Evolutionary conservation across 345 rosid genomes (phyloP), one percentile per base, ranked within the genome.

Genomic region (Lepidium sativum): DNA sequence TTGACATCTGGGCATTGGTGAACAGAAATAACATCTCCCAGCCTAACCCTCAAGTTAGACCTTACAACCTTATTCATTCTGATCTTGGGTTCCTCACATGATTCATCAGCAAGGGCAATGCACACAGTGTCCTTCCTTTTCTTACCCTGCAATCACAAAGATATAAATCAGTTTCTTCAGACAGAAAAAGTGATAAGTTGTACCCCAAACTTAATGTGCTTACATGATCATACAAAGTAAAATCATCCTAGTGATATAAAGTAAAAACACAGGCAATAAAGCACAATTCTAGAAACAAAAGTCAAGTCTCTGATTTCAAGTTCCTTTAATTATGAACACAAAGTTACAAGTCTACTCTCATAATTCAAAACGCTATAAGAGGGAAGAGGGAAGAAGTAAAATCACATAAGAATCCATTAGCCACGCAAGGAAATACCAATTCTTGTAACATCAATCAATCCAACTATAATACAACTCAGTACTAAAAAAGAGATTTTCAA

Each of bases 1-100:
- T 91, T 91, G 33, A 91, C 96, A 81, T 86, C 97, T 10, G 92
- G 86, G 62, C 96, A 89, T 42, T 87, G 97, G 67, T 89, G 97
- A 45, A 89, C 86, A 29, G 97, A 89, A 25, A 89, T 80, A 66
- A 89, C 97, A 73, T 89, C 95, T 37, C 97, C 95, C 9, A 90
- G 83, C 68, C 97, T 82, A 67, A 90, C 95, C 82, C 95, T 90
- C 77, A 90, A 79, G 81, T 90, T 90, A 3, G 92, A 80, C 71
- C 97, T 80, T 17, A 87, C 92, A 38, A 87, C 95, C 67, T 87
- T 89, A 68, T 89, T 89, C 97, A 89, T 89, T 74, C 95, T 82
- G 40, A 89, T 87, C 75, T 79, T 90, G 7, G 90, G 97, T 54
- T 87, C 90, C 21, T 90, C 97, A 6, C 95, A 90, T 6, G 92